phyloP scores from a whole-genome alignment of 2,329 filamentous ascomycete genomes.

The Xylariaceae sp. region DNA sequence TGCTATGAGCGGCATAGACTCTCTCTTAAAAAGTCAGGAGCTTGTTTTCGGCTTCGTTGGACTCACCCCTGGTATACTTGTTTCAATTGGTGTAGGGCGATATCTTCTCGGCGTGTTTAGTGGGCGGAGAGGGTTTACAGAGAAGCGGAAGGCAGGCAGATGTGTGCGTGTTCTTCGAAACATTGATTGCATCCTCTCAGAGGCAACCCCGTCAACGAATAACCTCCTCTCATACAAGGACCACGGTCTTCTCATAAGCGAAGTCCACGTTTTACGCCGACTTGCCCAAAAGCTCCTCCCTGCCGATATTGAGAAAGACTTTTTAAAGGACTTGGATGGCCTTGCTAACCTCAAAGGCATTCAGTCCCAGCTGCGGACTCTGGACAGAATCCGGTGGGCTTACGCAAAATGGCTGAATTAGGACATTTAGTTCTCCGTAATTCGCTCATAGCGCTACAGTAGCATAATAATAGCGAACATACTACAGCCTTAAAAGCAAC shows the following conservation, averaged over 20 bases:
- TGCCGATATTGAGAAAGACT: slow-evolving; percentile 78
- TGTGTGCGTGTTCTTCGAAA: slow-evolving; percentile 83
- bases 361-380: slow-evolving; percentile 76
- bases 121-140: slow-evolving; percentile 70
- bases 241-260: slow-evolving; percentile 86
- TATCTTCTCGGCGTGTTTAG: slow-evolving; percentile 76
- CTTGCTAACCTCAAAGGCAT: slow-evolving; percentile 84
- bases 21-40: slow-evolving; percentile 93
- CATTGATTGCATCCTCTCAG: slow-evolving; percentile 80
- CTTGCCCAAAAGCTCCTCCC: slow-evolving; percentile 74
- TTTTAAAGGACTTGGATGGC: slow-evolving; percentile 86
- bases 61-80: slow-evolving; percentile 89
- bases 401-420: slow-evolving; percentile 76
- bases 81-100: slow-evolving; percentile 75
- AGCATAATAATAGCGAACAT: background rate
- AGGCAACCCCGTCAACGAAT: slow-evolving; percentile 72
- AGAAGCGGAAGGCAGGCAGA: slow-evolving; percentile 70
- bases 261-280: slow-evolving; percentile 82
- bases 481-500: background rate
- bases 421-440: background rate
- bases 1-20: slow-evolving; percentile 93
- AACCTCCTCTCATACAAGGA: slow-evolving; percentile 88
- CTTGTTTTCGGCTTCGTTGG: slow-evolving; percentile 98
- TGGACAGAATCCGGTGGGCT: slow-evolving; percentile 88
- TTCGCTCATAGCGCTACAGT: background rate